Percentiles rank a stretch among this genome's conserved stretches.
Conservation (phyloP, 768 basidiomycete genomes). For the Pseudohyphozyma bogoriensis region DNA sequence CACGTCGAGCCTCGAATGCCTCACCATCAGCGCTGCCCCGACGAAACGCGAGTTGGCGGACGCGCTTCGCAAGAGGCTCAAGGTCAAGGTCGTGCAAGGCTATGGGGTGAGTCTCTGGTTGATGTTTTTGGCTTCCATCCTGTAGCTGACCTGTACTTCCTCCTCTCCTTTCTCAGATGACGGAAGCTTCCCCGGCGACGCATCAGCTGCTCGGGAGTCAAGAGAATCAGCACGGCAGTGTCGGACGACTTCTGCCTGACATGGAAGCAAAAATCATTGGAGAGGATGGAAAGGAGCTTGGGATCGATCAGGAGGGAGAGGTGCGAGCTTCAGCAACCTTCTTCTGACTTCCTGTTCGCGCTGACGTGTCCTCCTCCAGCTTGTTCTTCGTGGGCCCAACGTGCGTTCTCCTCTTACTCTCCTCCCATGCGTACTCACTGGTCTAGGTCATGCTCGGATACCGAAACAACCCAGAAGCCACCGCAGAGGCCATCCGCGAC, state of each 20-base stretch:
- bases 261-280: background rate
- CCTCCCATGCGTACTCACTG: background rate
- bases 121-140: too few species aligned
- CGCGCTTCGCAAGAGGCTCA: background rate
- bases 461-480: background rate
- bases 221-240: background rate
- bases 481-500: background rate
- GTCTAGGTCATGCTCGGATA: background rate
- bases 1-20: background rate
- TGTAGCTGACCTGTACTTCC: too few species aligned
- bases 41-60: background rate
- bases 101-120: conserved; percentile 1
- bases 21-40: background rate
- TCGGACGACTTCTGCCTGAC: background rate
- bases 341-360: too few species aligned
- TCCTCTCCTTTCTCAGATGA: background rate
- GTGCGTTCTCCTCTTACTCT: background rate
- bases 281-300: background rate
- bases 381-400: background rate
- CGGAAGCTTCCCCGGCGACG: background rate
- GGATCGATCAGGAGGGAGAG: background rate
- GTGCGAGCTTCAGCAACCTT: too few species aligned
- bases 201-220: background rate
- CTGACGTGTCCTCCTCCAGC: too few species aligned
- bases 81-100: background rate